A percentile compares a stretch with the other conserved stretches of the same genome.
Evolutionary conservation across 2,329 filamentous ascomycete genomes (phyloP).

Genomic region (Sporothrix phasma): DNA sequence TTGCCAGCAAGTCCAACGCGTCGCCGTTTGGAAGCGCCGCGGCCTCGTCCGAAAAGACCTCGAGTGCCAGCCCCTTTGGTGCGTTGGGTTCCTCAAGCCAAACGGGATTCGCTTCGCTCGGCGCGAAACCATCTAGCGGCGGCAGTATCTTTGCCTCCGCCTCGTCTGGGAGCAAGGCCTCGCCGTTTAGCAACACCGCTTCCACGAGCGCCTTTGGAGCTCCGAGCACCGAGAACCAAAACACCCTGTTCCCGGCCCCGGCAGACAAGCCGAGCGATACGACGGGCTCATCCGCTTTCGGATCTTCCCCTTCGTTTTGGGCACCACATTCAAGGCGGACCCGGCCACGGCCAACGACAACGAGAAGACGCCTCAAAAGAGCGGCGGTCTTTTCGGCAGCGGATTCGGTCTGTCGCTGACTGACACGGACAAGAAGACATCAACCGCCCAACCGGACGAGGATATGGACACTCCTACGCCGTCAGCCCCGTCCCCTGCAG

Average conservation of each 20-base stretch:
- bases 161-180: conserved; percentile 25
- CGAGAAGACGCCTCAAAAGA: conserved; percentile 33
- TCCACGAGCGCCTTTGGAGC: conserved; percentile 18
- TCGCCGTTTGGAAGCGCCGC: conserved; percentile 22
- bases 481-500: conserved; percentile 13
- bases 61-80: conserved; percentile 19
- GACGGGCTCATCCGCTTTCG: conserved; percentile 31
- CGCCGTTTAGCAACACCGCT: conserved; percentile 20
- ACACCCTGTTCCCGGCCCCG: conserved; percentile 32
- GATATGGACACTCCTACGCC: conserved; percentile 39
- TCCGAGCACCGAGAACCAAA: conserved; percentile 25
- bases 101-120: conserved; percentile 44
- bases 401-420: conserved; percentile 51
- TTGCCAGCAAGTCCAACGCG: conserved; percentile 18
- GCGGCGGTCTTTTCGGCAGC: conserved; percentile 44
- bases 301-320: conserved; percentile 55
- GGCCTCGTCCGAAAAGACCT: conserved; percentile 15
- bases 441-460: conserved; percentile 35
- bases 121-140: conserved; percentile 25
- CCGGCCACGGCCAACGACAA: conserved; percentile 50
- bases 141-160: conserved; percentile 32
- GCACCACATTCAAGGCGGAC: conserved; percentile 58
- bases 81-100: conserved; percentile 16
- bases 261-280: conserved; percentile 33
- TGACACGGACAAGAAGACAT: conserved; percentile 4